Evolutionary conservation across 2,329 filamentous ascomycete species (phyloP).

Genomic region (Fusarium udum): DNA sequence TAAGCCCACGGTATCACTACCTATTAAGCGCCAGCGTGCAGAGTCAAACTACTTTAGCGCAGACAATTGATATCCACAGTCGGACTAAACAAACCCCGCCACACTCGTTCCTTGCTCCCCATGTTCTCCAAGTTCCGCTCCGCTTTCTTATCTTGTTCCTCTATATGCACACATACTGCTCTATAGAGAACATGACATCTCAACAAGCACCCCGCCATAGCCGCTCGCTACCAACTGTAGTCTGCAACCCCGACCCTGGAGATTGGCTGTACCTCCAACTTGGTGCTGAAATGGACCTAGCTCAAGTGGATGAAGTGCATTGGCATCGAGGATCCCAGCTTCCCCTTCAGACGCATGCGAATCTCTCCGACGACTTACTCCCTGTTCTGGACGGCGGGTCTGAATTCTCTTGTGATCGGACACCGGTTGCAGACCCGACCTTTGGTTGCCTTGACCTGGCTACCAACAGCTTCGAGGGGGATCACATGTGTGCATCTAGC

Average conservation of each 20-base stretch:
- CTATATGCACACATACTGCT: not conserved
- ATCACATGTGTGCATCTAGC: too few species aligned
- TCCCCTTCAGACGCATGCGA: accelerated
- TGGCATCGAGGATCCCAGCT: not conserved
- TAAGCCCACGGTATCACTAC: not conserved
- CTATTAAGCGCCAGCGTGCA: too few species aligned
- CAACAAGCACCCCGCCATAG: accelerated
- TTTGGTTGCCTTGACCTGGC: too few species aligned
- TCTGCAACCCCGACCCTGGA: accelerated
- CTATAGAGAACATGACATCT: accelerated
- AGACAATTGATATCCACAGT: accelerated
- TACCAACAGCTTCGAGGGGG: too few species aligned
- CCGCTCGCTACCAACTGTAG: accelerated
- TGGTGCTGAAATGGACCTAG: too few species aligned
- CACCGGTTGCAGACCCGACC: too few species aligned
- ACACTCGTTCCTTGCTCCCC: not conserved
- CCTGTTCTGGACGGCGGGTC: accelerated
- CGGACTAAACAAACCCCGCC: not conserved
- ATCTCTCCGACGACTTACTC: too few species aligned
- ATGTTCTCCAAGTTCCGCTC: accelerated
- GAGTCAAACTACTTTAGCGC: too few species aligned
- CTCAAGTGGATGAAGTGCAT: accelerated
- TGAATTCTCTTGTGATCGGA: too few species aligned
- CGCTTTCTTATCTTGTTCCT: accelerated
- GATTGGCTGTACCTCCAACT: not conserved